Evolutionary conservation across 2,329 filamentous ascomycete species (phyloP).

Genomic region (Neonectria faginata): DNA sequence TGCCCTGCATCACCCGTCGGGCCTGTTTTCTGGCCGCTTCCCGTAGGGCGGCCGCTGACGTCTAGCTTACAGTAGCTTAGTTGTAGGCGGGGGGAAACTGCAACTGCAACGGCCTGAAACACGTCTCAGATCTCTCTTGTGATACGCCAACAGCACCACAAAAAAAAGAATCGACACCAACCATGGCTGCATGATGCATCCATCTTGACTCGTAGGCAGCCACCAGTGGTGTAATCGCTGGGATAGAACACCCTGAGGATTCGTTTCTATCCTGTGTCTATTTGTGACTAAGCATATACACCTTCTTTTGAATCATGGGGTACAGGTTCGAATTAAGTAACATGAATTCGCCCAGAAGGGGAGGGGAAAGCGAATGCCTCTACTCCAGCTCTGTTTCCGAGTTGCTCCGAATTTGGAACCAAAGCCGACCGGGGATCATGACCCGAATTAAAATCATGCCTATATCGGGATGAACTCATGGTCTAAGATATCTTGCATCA

Average conservation of each 20-base stretch:
- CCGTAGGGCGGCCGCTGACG: slow-evolving; percentile 16
- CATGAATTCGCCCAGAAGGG: too few relatives aligned
- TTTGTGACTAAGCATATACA: neutral
- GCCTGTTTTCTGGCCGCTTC: neutral
- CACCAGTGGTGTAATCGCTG: neutral
- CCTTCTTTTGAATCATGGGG: neutral
- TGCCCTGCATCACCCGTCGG: neutral
- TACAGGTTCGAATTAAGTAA: neutral
- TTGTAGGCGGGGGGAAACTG: slow-evolving; percentile 11
- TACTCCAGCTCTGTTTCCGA: neutral
- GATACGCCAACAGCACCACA: slow-evolving; percentile 14
- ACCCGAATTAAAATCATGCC: neutral
- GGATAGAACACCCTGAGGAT: neutral
- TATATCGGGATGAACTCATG: neutral
- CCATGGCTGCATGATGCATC: neutral
- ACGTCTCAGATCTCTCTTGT: slow-evolving; percentile 25
- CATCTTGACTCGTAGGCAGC: neutral
- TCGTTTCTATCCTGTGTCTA: neutral
- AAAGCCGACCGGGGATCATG: neutral
- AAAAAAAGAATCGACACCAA: neutral
- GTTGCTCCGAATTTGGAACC: neutral
- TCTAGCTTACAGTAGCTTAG: neutral
- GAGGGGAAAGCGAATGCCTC: neutral
- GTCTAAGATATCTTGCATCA: neutral
- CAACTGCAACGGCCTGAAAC: slow-evolving; percentile 23